phyloP scores from a whole-genome alignment of 176 grass and related monocot genomes.

The Thalia dealbata region DNA sequence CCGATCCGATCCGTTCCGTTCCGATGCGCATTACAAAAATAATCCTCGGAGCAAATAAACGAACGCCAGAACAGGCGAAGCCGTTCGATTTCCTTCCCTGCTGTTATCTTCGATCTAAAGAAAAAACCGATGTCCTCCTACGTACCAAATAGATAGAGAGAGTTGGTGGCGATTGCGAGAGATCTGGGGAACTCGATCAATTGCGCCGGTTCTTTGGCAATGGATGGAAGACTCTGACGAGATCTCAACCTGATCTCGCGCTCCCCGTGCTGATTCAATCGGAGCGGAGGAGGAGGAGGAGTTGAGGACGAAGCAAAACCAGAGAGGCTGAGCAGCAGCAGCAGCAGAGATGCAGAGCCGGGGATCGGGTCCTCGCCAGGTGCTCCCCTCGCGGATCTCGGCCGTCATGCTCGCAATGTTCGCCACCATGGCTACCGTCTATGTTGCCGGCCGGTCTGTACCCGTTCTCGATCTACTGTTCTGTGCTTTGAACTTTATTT shows the following conservation, averaged over 20 bases:
- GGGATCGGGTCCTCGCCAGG: slow-evolving; percentile 37
- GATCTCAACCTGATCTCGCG: not conserved
- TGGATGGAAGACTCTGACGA: not conserved
- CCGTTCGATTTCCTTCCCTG: not conserved
- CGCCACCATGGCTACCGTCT: slow-evolving; percentile 90
- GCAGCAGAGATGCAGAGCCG: slow-evolving; percentile 63
- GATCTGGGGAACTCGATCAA: not conserved
- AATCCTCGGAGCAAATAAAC: no score
- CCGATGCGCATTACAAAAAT: no score
- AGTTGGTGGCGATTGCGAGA: not conserved
- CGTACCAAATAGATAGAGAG: not conserved
- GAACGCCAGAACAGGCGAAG: no score
- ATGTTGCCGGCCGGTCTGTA: slow-evolving; percentile 76
- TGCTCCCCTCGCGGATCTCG: slow-evolving; percentile 54
- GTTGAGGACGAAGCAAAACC: not conserved
- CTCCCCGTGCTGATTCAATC: not conserved
- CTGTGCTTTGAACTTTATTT: not conserved
- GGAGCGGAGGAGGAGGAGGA: not conserved
- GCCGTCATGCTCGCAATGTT: slow-evolving; percentile 89
- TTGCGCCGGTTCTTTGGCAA: no score
- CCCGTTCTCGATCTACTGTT: not conserved
- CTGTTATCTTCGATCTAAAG: not conserved
- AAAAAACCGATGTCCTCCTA: no score
- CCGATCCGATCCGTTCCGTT: no score
- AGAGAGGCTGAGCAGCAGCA: not conserved